Evolutionary conservation across 192 early-diverging fungal genomes (phyloP), one percentile per base, ranked within the genome.

Genomic region (Ramicandelaber brevisporus): DNA sequence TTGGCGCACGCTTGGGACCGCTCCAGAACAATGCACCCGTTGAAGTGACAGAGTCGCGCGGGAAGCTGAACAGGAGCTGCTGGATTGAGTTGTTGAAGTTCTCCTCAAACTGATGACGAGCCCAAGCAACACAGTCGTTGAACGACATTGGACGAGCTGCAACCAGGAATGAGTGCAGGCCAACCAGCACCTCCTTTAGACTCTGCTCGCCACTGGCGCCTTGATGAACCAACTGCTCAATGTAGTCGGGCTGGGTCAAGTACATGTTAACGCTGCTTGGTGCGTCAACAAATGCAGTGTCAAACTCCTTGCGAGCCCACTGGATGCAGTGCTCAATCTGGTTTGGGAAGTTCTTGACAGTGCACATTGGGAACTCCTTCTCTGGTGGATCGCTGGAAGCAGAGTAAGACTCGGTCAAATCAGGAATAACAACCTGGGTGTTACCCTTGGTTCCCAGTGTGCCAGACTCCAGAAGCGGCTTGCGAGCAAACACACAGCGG

Each of bases 401-500:
- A 2, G 83, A 84, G 59, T 99, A 99, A 5, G 89, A 89, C 60
- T 99, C 93, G 4, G 93, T 99, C 37, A 95, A 44, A 50, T 64
- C 67, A 9, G 93, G 93, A 46, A 99, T 51, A 9, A 99, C 72
- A 9, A 97, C 86, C 56, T 99, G 93, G 6, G 86, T 92, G 61
- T 99, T 99, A 36, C 93, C 93, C 61, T 99, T 99, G 30, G 93
- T 99, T 14, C 93, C 93, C 8, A 99, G 61, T 2, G 93, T 99
- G 14, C 93, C 93, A 17, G 86, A 92, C 51, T 99, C 93, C 29
- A 99, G 51, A 31, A 99, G 53, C 11, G 89, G 70, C 55, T 90
- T 95, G 41, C 81, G 58, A 53, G 68, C 93, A 54, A 80, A 95
- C 14, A 99, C 84, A 54, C 93, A 99, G 32, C 93, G 73, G 33